Base-by-base conservation (phyloP, 1,284 basidiomycete genomes). In the Cutaneotrichosporon cavernicola region DNA sequence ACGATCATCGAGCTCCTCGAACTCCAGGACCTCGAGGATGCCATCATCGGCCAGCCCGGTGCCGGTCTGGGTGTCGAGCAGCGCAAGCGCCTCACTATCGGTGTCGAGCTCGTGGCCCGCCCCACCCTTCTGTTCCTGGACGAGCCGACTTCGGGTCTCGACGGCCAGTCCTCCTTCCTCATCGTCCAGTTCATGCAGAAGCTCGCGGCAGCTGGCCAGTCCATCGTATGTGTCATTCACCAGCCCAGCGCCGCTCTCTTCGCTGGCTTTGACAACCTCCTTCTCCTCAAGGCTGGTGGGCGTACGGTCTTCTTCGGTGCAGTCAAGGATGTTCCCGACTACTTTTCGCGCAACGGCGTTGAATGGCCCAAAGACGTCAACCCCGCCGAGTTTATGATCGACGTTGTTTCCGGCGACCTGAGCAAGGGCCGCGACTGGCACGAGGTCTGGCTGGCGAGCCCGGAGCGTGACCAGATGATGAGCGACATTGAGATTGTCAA, bases 251-350 rank as follows among this genome's bases (percentile, higher is more conserved):
- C 80, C 85, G 90, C 78, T 81, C 92, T 72, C 76, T 91, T 69
- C 72, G 82, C 86, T 7, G 81, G 82, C 58, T 91, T 91, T 70
- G 89, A 90, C 81, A 90, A 91, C 78, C 88, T 91, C 40, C 69
- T 73, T 58, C 76, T 83, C 30, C 78, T 84, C 67, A 77, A 68
- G 64, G 66, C 77, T 69, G 81, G 83, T 57, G 83, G 84, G n/a
- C 81, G 82, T 11, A 81, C 84, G 38, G 82, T 85, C 61, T 86
- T 84, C 80, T 86, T 83, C 69, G 85, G 85, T 21, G 82, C 82
- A 4, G 78, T 83, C 60, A 74, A 72, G 46, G 80, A 84, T 50
- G 85, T 85, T 5, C 75, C 83, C 32, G 62, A 73, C 22, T 85
- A 86, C 76, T 83, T 85, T 71, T 71, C 83, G 64, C 70, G 73